These are phyloP conservation scores for Thamnidium elegans DNA, from an alignment of 192 early-diverging fungal genomes.

Conservation along the genomic window DNA sequence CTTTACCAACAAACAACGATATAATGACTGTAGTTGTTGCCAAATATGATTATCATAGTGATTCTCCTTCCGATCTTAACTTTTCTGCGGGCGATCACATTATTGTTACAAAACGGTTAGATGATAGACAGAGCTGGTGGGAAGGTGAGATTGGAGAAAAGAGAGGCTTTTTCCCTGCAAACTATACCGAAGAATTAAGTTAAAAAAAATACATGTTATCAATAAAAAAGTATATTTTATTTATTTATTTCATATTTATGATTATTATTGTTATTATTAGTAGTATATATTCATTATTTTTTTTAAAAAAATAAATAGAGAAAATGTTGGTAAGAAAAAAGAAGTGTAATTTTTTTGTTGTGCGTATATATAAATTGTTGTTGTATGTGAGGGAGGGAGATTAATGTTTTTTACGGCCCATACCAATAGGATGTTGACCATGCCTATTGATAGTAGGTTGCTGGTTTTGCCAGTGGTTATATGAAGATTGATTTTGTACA, in stretches of 20 bases:
- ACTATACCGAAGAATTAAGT: conserved; percentile 13
- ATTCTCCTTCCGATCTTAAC: conserved; percentile 31
- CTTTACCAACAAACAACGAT: conserved; percentile 25
- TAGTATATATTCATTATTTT: no score
- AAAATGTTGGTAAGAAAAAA: not conserved
- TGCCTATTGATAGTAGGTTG: not conserved
- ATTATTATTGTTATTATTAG: not conserved
- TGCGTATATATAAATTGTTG: no score
- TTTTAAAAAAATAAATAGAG: no score
- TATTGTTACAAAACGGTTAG: conserved; percentile 29
- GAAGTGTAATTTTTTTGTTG: no score
- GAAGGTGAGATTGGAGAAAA: conserved; percentile 28
- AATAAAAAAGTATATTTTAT: no score
- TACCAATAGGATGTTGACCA: not conserved
- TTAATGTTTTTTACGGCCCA: not conserved
- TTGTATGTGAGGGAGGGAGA: not conserved
- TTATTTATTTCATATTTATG: conserved; percentile 1
- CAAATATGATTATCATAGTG: conserved; percentile 36
- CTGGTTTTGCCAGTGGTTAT: not conserved
- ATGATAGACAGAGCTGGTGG: conserved; percentile 38
- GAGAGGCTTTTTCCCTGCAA: conserved; percentile 23
- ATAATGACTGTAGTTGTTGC: conserved; percentile 19
- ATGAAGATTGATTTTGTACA: conserved; percentile 2
- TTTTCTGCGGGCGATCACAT: conserved; percentile 40
- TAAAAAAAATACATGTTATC: not conserved